These are phyloP conservation scores for Malbranchea cinnamomea DNA, from an alignment of 2,329 filamentous ascomycete species.

Conservation along the genomic window DNA sequence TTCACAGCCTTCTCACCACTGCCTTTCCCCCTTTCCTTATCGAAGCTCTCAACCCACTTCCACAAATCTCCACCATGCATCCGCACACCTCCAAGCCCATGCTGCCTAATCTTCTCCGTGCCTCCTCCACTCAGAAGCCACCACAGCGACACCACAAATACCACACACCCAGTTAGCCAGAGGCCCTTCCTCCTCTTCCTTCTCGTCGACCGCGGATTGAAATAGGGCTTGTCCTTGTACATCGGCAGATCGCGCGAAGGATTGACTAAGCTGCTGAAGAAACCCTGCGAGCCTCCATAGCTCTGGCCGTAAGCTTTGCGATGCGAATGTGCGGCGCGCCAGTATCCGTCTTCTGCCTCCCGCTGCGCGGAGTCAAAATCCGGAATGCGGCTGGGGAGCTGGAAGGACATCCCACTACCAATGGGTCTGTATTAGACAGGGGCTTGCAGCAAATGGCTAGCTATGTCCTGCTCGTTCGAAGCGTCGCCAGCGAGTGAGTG, in stretches of 20 bases:
- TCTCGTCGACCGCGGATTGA: conserved; percentile 28
- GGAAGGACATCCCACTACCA: conserved; percentile 34
- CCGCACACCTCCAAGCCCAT: not conserved
- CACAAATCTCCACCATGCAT: conserved; percentile 30
- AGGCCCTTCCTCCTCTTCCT: conserved; percentile 51
- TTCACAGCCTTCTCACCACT: conserved; percentile 36
- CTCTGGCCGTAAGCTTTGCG: conserved; percentile 14
- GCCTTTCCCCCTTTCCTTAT: conserved; percentile 22
- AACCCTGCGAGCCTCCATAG: conserved; percentile 14
- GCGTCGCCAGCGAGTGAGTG: not conserved
- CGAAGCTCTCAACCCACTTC: conserved; percentile 42
- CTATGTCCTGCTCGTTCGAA: no score
- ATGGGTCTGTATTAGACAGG: not conserved
- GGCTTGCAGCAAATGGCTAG: not conserved
- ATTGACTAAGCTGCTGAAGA: conserved; percentile 47
- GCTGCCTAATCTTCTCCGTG: conserved; percentile 2
- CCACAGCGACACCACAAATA: conserved; percentile 48
- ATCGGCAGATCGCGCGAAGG: conserved; percentile 58
- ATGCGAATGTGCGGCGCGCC: conserved; percentile 35
- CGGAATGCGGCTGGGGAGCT: conserved; percentile 53
- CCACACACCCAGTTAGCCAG: conserved; percentile 37
- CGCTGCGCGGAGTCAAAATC: conserved; percentile 52
- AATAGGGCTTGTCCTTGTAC: conserved; percentile 98
- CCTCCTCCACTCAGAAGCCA: conserved; percentile 33
- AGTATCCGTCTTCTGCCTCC: conserved; percentile 49